Conservation (phyloP, 257 asterid species). For the Solanum microdontum region DNA sequence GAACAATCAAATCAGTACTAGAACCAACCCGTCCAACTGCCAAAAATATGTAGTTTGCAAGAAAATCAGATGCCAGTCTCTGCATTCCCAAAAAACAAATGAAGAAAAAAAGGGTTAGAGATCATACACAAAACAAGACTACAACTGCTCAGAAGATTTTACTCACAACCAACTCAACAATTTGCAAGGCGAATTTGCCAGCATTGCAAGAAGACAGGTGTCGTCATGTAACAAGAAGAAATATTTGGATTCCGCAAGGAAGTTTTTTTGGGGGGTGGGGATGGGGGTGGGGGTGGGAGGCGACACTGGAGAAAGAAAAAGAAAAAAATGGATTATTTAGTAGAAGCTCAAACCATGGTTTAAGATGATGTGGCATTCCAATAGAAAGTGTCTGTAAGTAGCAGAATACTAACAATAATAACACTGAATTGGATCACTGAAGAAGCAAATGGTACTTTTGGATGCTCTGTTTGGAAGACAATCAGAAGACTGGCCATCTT, state of each 20-base stretch:
- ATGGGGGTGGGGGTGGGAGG: too few relatives aligned
- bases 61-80: slow-evolving; percentile 91
- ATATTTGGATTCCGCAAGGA: background rate
- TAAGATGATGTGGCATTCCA: background rate
- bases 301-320: background rate
- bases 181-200: background rate
- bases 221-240: background rate
- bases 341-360: background rate
- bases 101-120: background rate
- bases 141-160: background rate
- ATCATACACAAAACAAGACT: background rate
- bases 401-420: background rate
- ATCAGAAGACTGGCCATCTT: too few relatives aligned
- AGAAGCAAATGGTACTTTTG: too few relatives aligned
- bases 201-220: background rate
- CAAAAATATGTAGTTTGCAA: slow-evolving; percentile 71
- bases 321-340: background rate
- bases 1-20: slow-evolving; percentile 75
- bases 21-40: slow-evolving; percentile 92
- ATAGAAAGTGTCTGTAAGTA: background rate
- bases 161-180: background rate
- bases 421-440: background rate
- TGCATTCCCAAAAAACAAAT: slow-evolving; percentile 21
- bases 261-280: background rate
- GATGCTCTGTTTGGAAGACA: too few relatives aligned